phyloP scores from a whole-genome alignment of 148 eudicot genomes.

The Rhododendron williamsianum region DNA sequence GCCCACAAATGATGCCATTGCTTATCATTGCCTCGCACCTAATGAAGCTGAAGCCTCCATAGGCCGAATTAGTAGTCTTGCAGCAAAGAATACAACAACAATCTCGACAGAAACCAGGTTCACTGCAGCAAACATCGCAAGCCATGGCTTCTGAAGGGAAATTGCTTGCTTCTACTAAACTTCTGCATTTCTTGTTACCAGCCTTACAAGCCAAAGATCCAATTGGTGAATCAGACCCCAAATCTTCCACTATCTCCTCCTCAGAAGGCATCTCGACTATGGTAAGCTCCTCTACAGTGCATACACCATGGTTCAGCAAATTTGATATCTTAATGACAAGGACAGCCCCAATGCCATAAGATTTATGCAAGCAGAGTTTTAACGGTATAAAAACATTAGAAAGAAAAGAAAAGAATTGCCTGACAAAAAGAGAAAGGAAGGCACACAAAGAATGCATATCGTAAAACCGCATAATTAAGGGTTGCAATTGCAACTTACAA shows the following conservation, averaged over 20 bases:
- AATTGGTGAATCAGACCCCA: constrained; percentile 27
- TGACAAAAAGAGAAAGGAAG: background rate
- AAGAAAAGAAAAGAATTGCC: background rate
- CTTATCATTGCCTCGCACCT: constrained; percentile 48
- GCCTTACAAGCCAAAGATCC: constrained; percentile 58
- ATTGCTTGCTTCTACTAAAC: constrained; percentile 39
- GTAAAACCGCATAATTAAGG: background rate
- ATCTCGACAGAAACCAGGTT: constrained; percentile 68
- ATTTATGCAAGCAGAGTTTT: background rate
- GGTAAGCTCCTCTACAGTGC: constrained; percentile 27
- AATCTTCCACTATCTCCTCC: constrained; percentile 36
- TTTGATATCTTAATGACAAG: background rate
- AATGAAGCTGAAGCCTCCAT: constrained; percentile 60
- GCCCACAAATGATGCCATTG: constrained; percentile 65
- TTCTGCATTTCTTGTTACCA: constrained; percentile 60
- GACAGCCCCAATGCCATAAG: background rate
- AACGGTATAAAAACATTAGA: too few relatives aligned
- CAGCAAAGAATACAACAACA: constrained; percentile 89
- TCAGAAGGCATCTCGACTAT: constrained; percentile 24
- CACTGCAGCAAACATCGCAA: constrained; percentile 80
- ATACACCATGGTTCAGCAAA: constrained; percentile 9
- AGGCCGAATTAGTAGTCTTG: constrained; percentile 32
- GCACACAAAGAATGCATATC: background rate
- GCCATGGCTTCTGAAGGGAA: constrained; percentile 33
- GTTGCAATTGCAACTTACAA: background rate